Evolutionary conservation across 2,329 filamentous ascomycete genomes (phyloP), one percentile per base, ranked within the genome.

Genomic region (Alternaria consortialis): DNA sequence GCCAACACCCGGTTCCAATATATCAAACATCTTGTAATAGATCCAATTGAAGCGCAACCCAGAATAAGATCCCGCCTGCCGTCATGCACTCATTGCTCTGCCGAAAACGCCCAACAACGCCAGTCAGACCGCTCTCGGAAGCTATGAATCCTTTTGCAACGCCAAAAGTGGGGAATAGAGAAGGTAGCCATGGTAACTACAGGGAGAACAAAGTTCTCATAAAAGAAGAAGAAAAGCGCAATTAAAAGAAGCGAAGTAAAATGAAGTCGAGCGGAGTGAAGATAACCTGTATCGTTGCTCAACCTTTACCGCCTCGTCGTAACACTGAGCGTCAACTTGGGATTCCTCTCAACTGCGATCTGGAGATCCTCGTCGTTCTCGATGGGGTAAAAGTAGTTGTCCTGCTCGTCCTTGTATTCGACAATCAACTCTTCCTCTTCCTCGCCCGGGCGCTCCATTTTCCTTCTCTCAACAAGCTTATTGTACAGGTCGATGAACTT

Each of bases 341-440:
- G 90, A 79, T 97, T 97, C 70, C 93, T 84, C 70, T 91, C 87
- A 65, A 97, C 83, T 3, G 94, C 94, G 66, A 87, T 85, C 66
- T 93, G 90, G 53, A 98, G 82, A 76, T 97, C 93, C 64, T 90
- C 86, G 75, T 97, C 89, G 78, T 88, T 93, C 74, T 91, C 83
- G 65, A 98, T 83, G 37, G 88, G 88, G 42, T 90, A 88, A 78
- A 90, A 91, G 65, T 91, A 87, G 27, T 90, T 90, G 5, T 89
- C 91, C 32, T 86, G 83, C 77, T 97, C 94, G 67, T 97, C 94
- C 77, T 92, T 90, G 82, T 97, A 97, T 69, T 89, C 92, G 25
- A 97, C 86, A 63, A 91, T 85, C 29, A 97, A 85, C 23, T 90
- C 86, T n/a, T 92, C 89, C 9, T 87, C 83, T 12, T 83, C 84